Base-by-base conservation (phyloP, 2,329 filamentous ascomycete genomes). In the Zymoseptoria crescenta region DNA sequence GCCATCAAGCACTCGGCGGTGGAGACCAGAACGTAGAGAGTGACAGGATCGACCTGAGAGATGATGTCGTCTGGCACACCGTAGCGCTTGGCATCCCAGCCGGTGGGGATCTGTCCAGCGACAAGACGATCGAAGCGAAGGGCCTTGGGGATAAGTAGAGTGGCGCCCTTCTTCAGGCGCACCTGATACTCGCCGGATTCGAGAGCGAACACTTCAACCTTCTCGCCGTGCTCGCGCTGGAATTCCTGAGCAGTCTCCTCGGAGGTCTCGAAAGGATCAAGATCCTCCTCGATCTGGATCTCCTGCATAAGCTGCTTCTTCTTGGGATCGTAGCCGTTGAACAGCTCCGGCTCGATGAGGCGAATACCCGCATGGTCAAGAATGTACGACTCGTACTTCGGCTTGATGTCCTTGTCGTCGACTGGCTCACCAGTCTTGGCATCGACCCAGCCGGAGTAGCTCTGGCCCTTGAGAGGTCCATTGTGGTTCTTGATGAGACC, bases 401-500 rank as follows among this genome's bases (percentile, higher is more conserved):
- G 76, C 82, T 99, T 99, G 75, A 99, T 83, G 70, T 99, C 94
- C 80, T 96, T 96, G 79, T 99, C 94, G 61, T 97, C 93, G 28
- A 99, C 91, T 7, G 94, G 94, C 60, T 97, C 93, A 50, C 90
- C 90, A 56, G 90, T 87, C 83, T 97, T 97, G 73, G 86, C 82
- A 71, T 99, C 94, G 60, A 99, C 90, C 91, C 90, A 99, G 68
- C 94, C 94, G 66, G 93, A 91, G 79, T 99, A 97, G 65, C 88
- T 88, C 79, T 96, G 88, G 74, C 94, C 94, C 80, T 99, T 99
- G 74, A 99, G 85, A 30, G 87, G 87, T 19, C 94, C 94, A 68
- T 97, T 97, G 80, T 96, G 90, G 76, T 99, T 96, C 82, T 93
- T 96, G 80, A 99, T 97, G 61, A 97, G 85, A 72, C 94, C 94